Evolutionary conservation across 495 filamentous ascomycete genomes (phyloP).

Genomic region (Penicillium lividum): DNA sequence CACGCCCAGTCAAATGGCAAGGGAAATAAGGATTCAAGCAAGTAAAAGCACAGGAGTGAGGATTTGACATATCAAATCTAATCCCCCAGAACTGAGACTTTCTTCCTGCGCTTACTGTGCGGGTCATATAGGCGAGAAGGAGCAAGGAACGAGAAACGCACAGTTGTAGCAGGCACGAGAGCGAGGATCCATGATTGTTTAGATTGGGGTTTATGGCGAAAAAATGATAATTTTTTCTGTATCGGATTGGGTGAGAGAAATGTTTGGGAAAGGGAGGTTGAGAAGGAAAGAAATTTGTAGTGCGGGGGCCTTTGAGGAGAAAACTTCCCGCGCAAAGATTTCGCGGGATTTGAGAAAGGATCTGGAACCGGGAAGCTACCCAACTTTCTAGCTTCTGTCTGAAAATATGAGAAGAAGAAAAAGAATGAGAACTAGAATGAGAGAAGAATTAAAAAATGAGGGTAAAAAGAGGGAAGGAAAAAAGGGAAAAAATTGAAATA

Average conservation of each 20-base stretch:
- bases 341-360: background rate
- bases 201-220: background rate
- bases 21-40: background rate
- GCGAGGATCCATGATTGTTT: constrained; percentile 47
- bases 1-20: background rate
- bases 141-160: constrained; percentile 48
- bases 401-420: background rate
- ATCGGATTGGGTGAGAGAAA: constrained; percentile 9
- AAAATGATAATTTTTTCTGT: background rate
- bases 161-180: constrained; percentile 78
- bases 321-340: constrained; percentile 27
- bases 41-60: background rate
- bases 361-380: constrained; percentile 3
- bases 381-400: background rate
- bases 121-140: constrained; percentile 15
- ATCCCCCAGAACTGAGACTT: background rate
- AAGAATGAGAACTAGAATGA: background rate
- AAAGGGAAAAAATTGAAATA: background rate
- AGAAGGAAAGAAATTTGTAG: constrained; percentile 37
- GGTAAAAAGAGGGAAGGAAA: background rate
- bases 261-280: constrained; percentile 15
- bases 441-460: background rate
- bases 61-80: background rate
- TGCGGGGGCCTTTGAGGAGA: constrained; percentile 36
- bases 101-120: constrained; percentile 16